Conservation (phyloP, 2,329 filamentous ascomycete genomes). For the Berkeleyomyces rouxiae region DNA sequence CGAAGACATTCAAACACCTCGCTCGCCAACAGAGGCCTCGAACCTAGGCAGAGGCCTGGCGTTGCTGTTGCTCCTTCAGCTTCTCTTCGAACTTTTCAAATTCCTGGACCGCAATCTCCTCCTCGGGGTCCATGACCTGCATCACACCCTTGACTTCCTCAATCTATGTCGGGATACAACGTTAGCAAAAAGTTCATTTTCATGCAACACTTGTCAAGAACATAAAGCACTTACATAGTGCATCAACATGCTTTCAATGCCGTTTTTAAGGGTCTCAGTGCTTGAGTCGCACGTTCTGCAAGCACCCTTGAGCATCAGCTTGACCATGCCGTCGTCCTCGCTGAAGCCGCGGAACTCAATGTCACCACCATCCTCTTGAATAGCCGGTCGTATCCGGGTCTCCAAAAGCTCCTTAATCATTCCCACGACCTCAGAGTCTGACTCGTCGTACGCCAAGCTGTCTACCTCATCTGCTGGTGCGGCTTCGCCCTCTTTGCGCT, state of each 20-base stretch:
- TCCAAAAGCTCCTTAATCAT: conserved; percentile 99
- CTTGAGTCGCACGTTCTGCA: conserved; percentile 94
- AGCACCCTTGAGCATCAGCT: conserved; percentile 74
- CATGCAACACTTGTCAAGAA: not conserved
- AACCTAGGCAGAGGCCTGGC: not conserved
- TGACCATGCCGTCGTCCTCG: conserved; percentile 52
- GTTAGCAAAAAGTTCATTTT: conserved; percentile 18
- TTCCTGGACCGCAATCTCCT: conserved; percentile 70
- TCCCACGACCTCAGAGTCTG: conserved; percentile 83
- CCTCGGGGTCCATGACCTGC: conserved; percentile 81
- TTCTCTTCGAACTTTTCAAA: conserved; percentile 94
- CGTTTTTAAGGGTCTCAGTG: conserved; percentile 91
- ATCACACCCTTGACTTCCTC: conserved; percentile 89
- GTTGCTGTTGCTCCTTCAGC: conserved; percentile 31
- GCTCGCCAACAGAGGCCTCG: not conserved
- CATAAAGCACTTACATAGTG: conserved; percentile 50
- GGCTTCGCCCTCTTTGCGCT: conserved; percentile 38
- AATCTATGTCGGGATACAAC: conserved; percentile 40
- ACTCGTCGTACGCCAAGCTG: conserved; percentile 66
- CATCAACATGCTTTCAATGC: conserved; percentile 98
- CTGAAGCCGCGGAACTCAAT: conserved; percentile 90
- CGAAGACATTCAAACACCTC: not conserved
- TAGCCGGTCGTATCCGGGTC: conserved; percentile 83
- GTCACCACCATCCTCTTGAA: conserved; percentile 94
- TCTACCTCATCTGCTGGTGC: conserved; percentile 38